Percentiles rank a stretch among this genome's conserved stretches.
Evolutionary conservation across 345 rosid genomes (phyloP).

Genomic region (Isatis tinctoria): DNA sequence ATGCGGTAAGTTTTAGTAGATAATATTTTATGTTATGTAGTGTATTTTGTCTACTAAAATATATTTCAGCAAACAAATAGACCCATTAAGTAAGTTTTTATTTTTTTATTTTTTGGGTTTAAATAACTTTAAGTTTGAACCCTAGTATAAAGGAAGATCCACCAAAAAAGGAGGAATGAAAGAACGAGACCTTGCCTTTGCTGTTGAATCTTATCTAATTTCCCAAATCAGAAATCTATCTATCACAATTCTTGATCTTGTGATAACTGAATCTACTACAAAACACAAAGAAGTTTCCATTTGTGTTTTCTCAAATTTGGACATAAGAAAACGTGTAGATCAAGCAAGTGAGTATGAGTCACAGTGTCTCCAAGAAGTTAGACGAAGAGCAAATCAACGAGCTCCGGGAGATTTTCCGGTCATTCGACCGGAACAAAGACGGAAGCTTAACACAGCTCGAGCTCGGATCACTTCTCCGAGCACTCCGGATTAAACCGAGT

Average conservation of each 20-base stretch:
- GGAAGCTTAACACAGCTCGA: slow-evolving; percentile 89
- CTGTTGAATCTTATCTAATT: slow-evolving; percentile 3
- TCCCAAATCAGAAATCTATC: neutral
- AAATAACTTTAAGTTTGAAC: slow-evolving; percentile 4
- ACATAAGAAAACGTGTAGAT: slow-evolving; percentile 5
- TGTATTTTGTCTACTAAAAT: neutral
- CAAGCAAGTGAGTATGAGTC: slow-evolving; percentile 40
- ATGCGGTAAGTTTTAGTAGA: neutral
- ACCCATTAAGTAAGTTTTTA: neutral
- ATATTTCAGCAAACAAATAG: neutral
- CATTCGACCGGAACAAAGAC: slow-evolving; percentile 81
- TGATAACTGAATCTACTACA: neutral
- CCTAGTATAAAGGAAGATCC: slow-evolving; percentile 36
- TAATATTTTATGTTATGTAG: neutral
- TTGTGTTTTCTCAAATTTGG: neutral
- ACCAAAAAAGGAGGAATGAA: slow-evolving; percentile 24
- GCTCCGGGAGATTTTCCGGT: slow-evolving; percentile 74
- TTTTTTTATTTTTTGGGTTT: neutral
- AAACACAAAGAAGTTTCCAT: neutral
- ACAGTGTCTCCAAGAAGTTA: slow-evolving; percentile 47
- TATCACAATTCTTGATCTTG: slow-evolving; percentile 5
- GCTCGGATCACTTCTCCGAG: slow-evolving; percentile 80
- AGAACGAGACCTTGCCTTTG: slow-evolving; percentile 20
- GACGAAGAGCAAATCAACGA: slow-evolving; percentile 78
- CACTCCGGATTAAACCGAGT: slow-evolving; percentile 70